Base-by-base conservation (phyloP, 805 yeast genomes). In the Yarrowia sp. region DNA sequence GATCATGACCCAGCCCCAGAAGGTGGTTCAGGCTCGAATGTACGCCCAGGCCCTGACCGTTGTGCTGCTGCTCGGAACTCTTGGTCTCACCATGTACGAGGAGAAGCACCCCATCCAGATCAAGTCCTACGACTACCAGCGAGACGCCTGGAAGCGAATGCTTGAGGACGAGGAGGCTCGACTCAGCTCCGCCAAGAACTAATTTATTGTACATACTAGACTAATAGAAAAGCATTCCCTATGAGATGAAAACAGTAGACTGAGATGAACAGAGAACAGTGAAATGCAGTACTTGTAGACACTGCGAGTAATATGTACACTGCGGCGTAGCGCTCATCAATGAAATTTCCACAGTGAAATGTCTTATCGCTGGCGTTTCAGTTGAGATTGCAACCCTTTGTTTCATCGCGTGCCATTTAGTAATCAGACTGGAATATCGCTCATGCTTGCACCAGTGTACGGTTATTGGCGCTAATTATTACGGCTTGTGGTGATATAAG, bases 11-110 rank as follows among this genome's bases (percentile, higher is more conserved):
- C 84, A 82, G 71, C 79, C 95, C 6, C 96, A 91, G 79, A 91
- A 90, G 77, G 85, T 90, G 60, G 95, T 89, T 40, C 93, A 89
- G 76, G 96, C 96, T 39, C 87, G 96, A 84, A 91, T 91, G 90
- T 91, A 91, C 75, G 96, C 96, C 12, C 96, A 91, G 78, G 90
- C 89, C 71, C 78, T 90, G 67, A 89, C 96, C 1, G 92, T 91
- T 66, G 84, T 84, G 12, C 79, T 91, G 70, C 79, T 91, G 71
- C 77, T 91, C 67, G 92, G 87, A 24, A 86, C 95, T 0, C 83
- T 91, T 68, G 68, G 68, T 58, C 60, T 73, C 53, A 50, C 67
- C 74, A 86, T 38, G 87, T 64, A 78, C 88, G 61, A 70, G 38
- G 53, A 68, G 71, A 46, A 36, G 44, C 53, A 61, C 46, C 66